Percentiles rank a stretch among this genome's conserved stretches.
These are phyloP conservation scores for Laetiporus sulphureus DNA, from an alignment of 1,284 basidiomycete species.

Conservation along the genomic window DNA sequence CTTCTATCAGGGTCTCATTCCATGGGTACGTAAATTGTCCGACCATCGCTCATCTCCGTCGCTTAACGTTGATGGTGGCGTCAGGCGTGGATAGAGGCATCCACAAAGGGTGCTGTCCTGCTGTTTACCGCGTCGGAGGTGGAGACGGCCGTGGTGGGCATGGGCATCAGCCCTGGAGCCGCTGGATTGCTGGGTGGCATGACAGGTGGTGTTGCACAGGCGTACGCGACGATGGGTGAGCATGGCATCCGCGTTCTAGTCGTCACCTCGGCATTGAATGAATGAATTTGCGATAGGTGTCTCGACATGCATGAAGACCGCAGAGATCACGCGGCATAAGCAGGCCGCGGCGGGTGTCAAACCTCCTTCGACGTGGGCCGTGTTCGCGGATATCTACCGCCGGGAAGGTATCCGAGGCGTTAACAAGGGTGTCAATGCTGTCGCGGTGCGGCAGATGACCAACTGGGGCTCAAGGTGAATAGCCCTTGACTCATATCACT, in stretches of 20 bases:
- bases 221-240: constrained; percentile 98
- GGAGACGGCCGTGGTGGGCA: constrained; percentile 59
- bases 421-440: constrained; percentile 99
- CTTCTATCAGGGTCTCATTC: constrained; percentile 98
- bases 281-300: constrained; percentile 59
- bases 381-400: constrained; percentile 93
- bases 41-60: constrained; percentile 2
- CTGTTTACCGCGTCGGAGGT: constrained; percentile 96
- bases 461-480: constrained; percentile 96
- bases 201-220: constrained; percentile 96
- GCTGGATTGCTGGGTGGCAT: constrained; percentile 95
- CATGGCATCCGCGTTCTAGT: too few relatives aligned
- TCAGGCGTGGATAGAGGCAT: constrained; percentile 99
- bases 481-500: constrained; percentile 8
- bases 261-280: too few relatives aligned
- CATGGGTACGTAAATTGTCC: constrained; percentile 68
- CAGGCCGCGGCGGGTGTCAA: constrained; percentile 85
- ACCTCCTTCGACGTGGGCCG: constrained; percentile 90
- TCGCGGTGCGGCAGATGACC: constrained; percentile 94
- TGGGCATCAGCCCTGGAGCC: constrained; percentile 75
- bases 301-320: constrained; percentile 98
- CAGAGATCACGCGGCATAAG: constrained; percentile 97
- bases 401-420: constrained; percentile 93
- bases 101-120: constrained; percentile 95
- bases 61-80: constrained; percentile 8